These are phyloP conservation scores for Pestalotiopsis sp. DNA, from an alignment of 2,329 filamentous ascomycete genomes.

Conservation along the genomic window DNA sequence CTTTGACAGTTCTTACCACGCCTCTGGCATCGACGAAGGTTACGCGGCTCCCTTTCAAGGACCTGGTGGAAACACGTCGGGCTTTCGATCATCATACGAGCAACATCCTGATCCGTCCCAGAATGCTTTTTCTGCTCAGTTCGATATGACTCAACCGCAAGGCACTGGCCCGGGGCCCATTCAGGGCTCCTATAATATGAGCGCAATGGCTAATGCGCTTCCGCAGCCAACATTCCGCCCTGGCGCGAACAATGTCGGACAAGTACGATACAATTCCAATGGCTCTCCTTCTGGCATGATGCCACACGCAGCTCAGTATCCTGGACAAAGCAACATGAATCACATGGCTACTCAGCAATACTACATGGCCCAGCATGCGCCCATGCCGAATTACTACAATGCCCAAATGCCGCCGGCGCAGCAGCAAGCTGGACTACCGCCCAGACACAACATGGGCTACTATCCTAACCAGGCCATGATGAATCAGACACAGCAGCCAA, in stretches of 20 bases:
- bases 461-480: conserved; percentile 48
- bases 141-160: conserved; percentile 42
- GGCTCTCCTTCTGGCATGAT: conserved; percentile 40
- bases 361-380: conserved; percentile 48
- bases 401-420: conserved; percentile 41
- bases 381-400: conserved; percentile 47
- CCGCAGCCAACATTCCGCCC: conserved; percentile 44
- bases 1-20: conserved; percentile 20
- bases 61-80: conserved; percentile 21
- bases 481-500: conserved; percentile 40
- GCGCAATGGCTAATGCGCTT: conserved; percentile 44
- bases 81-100: conserved; percentile 33
- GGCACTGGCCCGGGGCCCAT: conserved; percentile 33
- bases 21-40: conserved; percentile 26
- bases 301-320: conserved; percentile 44
- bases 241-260: conserved; percentile 38
- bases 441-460: conserved; percentile 44
- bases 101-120: conserved; percentile 36
- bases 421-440: conserved; percentile 34
- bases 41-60: conserved; percentile 21
- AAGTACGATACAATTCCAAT: conserved; percentile 33
- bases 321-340: conserved; percentile 38
- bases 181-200: conserved; percentile 53
- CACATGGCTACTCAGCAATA: conserved; percentile 45
- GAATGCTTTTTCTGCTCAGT: conserved; percentile 44